Evolutionary conservation across 2,329 filamentous ascomycete genomes (phyloP).

Genomic region (Periglandula ipomoeae): DNA sequence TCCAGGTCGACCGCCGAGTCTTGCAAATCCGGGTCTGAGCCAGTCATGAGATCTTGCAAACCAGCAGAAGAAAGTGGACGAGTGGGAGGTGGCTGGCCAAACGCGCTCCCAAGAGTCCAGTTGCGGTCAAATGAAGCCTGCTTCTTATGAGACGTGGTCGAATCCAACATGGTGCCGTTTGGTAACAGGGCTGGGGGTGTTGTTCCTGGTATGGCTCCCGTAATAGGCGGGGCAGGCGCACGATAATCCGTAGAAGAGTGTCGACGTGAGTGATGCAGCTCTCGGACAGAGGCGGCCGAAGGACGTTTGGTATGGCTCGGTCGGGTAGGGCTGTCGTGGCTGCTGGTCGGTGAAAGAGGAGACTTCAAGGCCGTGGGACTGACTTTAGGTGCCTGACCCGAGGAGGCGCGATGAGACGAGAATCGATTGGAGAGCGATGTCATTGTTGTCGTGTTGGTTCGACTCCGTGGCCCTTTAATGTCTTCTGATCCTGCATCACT

Average conservation of each 20-base stretch:
- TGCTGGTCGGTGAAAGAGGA: slow-evolving; percentile 27
- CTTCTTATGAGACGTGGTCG: slow-evolving; percentile 45
- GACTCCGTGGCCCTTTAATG: slow-evolving; percentile 39
- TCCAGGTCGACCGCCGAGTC: slow-evolving; percentile 58
- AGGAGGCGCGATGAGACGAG: slow-evolving; percentile 40
- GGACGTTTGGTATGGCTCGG: slow-evolving; percentile 49
- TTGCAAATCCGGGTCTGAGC: slow-evolving; percentile 29
- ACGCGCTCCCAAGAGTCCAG: slow-evolving; percentile 54
- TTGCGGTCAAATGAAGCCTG: slow-evolving; percentile 62
- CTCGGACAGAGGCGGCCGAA: slow-evolving; percentile 73
- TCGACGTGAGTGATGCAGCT: slow-evolving; percentile 73
- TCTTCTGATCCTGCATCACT: slow-evolving; percentile 52
- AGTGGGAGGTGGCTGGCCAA: slow-evolving; percentile 24
- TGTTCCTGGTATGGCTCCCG: slow-evolving; percentile 13
- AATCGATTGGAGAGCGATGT: slow-evolving; percentile 36
- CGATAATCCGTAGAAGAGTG: slow-evolving; percentile 80
- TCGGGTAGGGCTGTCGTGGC: slow-evolving; percentile 37
- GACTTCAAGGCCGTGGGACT: slow-evolving; percentile 35
- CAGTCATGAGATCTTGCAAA: slow-evolving; percentile 32
- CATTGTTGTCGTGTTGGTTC: slow-evolving; percentile 46
- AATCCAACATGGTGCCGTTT: slow-evolving; percentile 33
- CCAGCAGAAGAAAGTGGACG: slow-evolving; percentile 46
- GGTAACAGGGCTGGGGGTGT: slow-evolving; percentile 31
- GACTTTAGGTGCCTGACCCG: slow-evolving; percentile 38
- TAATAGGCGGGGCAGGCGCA: slow-evolving; percentile 13